Evolutionary conservation across 2,329 filamentous ascomycete species (phyloP).

Genomic region (Monilinia vaccinii-corymbosi): DNA sequence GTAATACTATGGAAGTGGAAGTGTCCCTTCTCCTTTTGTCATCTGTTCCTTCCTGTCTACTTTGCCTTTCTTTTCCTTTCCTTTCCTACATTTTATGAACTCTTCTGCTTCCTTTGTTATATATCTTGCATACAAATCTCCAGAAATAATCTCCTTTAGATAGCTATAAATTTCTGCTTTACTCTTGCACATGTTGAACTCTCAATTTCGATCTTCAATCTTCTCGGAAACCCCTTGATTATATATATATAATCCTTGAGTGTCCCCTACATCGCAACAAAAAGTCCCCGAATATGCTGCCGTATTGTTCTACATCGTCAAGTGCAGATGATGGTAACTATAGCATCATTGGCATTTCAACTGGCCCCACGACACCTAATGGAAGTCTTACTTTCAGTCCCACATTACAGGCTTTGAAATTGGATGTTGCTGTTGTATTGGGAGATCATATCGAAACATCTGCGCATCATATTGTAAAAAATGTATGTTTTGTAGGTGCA

Average conservation of each 20-base stretch:
- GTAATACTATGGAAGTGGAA: background rate
- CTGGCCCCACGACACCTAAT: slow-evolving; percentile 38
- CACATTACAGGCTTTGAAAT: slow-evolving; percentile 28
- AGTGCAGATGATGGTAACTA: slow-evolving; percentile 28
- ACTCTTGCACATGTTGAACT: background rate
- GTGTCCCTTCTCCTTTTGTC: slow-evolving; percentile 10
- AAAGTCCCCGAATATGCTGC: slow-evolving; percentile 13
- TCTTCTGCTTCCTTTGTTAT: background rate
- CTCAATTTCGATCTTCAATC: background rate
- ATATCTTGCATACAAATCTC: background rate
- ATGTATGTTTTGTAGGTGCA: slow-evolving; percentile 66
- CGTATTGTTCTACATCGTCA: slow-evolving; percentile 17
- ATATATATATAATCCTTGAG: background rate
- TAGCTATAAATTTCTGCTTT: background rate
- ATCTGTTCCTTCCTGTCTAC: background rate
- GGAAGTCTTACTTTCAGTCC: slow-evolving; percentile 36
- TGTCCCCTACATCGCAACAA: background rate
- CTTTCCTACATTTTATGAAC: background rate
- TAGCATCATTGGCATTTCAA: slow-evolving; percentile 29
- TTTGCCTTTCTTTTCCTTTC: background rate
- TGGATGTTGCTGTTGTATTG: slow-evolving; percentile 20
- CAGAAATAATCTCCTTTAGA: rapidly evolving
- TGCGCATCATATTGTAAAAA: slow-evolving; percentile 33
- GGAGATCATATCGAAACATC: background rate
- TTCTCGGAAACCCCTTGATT: background rate